phyloP scores from a whole-genome alignment of 1,284 basidiomycete species.

The Cystobasidium pallidum region DNA sequence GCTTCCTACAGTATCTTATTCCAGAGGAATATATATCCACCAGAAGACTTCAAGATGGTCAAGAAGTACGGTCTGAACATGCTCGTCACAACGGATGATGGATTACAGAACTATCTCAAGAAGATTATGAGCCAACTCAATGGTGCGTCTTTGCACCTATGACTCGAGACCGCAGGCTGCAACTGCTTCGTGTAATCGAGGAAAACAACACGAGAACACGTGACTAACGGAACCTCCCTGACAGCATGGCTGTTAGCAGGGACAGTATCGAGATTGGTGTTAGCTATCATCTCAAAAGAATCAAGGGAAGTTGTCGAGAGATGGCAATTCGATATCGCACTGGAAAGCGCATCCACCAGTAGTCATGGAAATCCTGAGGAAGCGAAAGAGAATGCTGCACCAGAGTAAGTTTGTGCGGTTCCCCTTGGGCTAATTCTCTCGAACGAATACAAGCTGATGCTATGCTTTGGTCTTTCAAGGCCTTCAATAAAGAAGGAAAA shows the following conservation, averaged over 20 bases:
- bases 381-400: slow-evolving; percentile 47
- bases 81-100: slow-evolving; percentile 88
- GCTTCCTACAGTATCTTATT: slow-evolving; percentile 79
- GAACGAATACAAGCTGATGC: not conserved
- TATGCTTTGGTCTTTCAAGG: slow-evolving; percentile 11
- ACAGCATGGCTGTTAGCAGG: slow-evolving; percentile 79
- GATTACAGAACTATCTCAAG: slow-evolving; percentile 86
- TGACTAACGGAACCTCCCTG: not conserved
- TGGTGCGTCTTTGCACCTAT: slow-evolving; percentile 66
- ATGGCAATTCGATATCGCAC: slow-evolving; percentile 97
- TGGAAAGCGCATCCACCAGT: slow-evolving; percentile 58
- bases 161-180: no score
- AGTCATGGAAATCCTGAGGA: slow-evolving; percentile 41
- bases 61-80: slow-evolving; percentile 98
- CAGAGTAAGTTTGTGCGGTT: slow-evolving; percentile 23
- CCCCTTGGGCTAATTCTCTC: not conserved
- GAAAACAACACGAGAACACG: slow-evolving; percentile 14
- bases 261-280: slow-evolving; percentile 85
- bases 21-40: slow-evolving; percentile 94
- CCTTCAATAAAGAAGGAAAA: slow-evolving; percentile 56
- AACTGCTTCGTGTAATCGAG: no score
- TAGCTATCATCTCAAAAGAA: slow-evolving; percentile 95
- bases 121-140: slow-evolving; percentile 89
- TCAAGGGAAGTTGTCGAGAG: slow-evolving; percentile 87
- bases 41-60: slow-evolving; percentile 98